Conservation (phyloP, 306 rosid genomes). For the Cucumis sativus region DNA sequence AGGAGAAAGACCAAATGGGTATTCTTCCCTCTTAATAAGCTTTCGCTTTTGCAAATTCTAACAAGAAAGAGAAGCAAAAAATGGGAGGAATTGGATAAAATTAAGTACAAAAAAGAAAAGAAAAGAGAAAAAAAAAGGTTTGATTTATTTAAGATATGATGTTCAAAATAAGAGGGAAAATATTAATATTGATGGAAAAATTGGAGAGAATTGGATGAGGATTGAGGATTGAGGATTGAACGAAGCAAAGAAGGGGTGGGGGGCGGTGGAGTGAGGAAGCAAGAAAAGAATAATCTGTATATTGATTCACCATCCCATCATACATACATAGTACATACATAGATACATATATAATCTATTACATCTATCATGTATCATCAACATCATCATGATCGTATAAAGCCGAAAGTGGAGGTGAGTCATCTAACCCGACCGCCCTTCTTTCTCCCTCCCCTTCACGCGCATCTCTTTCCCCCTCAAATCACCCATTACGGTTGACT, state of each 20-base stretch:
- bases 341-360: background rate
- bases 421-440: slow-evolving; percentile 3
- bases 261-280: slow-evolving; percentile 25
- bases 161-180: slow-evolving; percentile 14
- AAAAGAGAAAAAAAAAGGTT: background rate
- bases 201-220: background rate
- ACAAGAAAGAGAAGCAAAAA: background rate
- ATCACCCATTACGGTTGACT: too few relatives aligned
- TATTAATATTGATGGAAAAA: slow-evolving; percentile 17
- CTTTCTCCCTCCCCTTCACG: background rate
- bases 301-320: background rate
- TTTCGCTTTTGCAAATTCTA: background rate
- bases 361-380: background rate
- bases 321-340: background rate
- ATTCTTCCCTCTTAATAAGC: background rate
- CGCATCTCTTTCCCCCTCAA: background rate
- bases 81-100: background rate
- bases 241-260: slow-evolving; percentile 4
- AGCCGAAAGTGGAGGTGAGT: background rate
- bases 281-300: slow-evolving; percentile 19
- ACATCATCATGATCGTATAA: slow-evolving; percentile 6
- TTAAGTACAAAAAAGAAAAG: background rate
- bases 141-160: background rate
- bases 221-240: background rate
- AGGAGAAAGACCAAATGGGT: background rate